Percentiles rank a stretch among this genome's conserved stretches.
Conservation (phyloP, 2,329 filamentous ascomycete species). For the Penicillium paneum region DNA sequence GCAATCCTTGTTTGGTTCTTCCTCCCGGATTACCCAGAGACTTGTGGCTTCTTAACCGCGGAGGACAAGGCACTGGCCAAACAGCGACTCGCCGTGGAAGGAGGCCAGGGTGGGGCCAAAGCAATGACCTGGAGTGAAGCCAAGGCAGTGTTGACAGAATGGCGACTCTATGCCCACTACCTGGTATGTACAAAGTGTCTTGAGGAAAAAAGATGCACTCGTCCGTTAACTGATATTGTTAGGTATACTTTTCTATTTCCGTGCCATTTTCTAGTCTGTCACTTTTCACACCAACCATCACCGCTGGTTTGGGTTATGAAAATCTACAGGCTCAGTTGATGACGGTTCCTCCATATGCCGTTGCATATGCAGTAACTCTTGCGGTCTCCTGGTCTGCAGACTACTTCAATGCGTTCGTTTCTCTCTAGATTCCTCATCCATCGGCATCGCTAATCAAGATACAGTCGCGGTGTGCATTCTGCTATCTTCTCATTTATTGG, state of each 20-base stretch:
- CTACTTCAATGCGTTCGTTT: slow-evolving; percentile 28
- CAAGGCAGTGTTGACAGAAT: slow-evolving; percentile 15
- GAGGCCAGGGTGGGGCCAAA: slow-evolving; percentile 5
- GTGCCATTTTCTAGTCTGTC: slow-evolving; percentile 52
- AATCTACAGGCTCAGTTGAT: slow-evolving; percentile 60
- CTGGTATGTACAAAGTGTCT: not conserved
- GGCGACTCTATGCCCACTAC: slow-evolving; percentile 14
- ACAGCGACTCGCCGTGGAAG: slow-evolving; percentile 13
- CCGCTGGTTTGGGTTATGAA: slow-evolving; percentile 51
- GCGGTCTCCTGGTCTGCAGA: slow-evolving; percentile 57
- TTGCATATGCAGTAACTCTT: slow-evolving; percentile 51
- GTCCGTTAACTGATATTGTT: not conserved
- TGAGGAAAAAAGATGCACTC: not conserved
- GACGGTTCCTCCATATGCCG: slow-evolving; percentile 60
- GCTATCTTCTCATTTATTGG: slow-evolving; percentile 48
- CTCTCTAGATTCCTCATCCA: not conserved
- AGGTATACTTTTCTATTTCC: slow-evolving; percentile 48
- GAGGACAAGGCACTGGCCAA: slow-evolving; percentile 23
- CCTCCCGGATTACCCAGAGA: slow-evolving; percentile 37
- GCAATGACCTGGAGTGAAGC: slow-evolving; percentile 19
- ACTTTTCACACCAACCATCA: slow-evolving; percentile 60
- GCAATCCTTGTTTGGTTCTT: slow-evolving; percentile 28
- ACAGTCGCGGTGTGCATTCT: slow-evolving; percentile 44
- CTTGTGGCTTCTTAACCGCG: slow-evolving; percentile 24
- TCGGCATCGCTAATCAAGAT: slow-evolving; percentile 32